Base-by-base conservation (phyloP, 805 yeast species). In the Spathaspora hagerdaliae region DNA sequence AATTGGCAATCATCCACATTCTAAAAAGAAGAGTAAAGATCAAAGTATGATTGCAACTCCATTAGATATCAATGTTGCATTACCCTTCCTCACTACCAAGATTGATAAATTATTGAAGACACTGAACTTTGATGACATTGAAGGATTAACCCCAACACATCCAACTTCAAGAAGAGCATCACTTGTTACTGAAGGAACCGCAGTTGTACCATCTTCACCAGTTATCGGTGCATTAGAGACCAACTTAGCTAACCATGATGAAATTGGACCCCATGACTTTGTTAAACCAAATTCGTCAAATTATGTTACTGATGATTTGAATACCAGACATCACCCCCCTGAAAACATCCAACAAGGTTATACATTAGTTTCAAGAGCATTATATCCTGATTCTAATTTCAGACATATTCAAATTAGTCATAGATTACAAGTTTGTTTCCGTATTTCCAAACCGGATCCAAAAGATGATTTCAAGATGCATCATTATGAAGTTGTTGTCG, bases 401-500 rank as follows among this genome's bases (percentile, higher is more conserved):
- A 73, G 81, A 31, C 83, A 82, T 54, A 73, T 86, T 38, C 79
- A 75, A 51, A 72, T 85, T 13, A 73, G 77, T 45, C 95, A 86
- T 60, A 69, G 90, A 41, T 61, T 86, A 41, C 94, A 86, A 58
- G 74, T 86, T 5, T 80, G 85, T 53, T 75, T 86, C 46, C 68
- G 94, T 46, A 79, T 86, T 27, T 79, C 87, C 10, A 81, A 77
- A 53, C 81, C 81, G 1, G 85, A 82, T 47, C 73, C 78, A 0
- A 58, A 63, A 39, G 74, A 54, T 43, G 57, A 65, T 45, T 58
- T 41, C 46, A 78, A 77, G 50, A 63, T 80, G 66, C 89, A 84
- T 54, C 91, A 86, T 59, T 86, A 82, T 56, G 95, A 86, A 54
- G 91, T 86, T 15, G 79, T 86, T 38, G 85, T 86, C 35, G 94